phyloP scores from a whole-genome alignment of 2,329 filamentous ascomycete species.

The Verticillium nonalfalfae region DNA sequence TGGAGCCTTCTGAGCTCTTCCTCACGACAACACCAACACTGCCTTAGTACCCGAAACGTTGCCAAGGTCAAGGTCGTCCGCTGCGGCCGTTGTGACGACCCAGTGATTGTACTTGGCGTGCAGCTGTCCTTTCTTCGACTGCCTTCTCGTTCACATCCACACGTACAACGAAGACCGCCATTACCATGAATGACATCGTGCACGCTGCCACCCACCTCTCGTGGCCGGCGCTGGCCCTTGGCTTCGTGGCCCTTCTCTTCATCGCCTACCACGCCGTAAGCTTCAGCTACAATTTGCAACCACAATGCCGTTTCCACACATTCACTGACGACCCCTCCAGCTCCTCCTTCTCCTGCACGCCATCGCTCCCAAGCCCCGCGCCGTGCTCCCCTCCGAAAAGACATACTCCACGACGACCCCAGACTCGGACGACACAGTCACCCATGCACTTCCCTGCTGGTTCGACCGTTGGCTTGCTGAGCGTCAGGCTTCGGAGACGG shows the following conservation, averaged over 20 bases:
- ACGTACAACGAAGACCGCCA: not conserved
- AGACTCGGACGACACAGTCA: slow-evolving; percentile 41
- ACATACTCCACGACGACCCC: slow-evolving; percentile 71
- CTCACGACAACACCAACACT: not conserved
- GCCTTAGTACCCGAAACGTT: too few relatives aligned
- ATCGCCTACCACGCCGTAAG: not conserved
- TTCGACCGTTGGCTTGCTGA: slow-evolving; percentile 67
- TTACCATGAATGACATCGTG: not conserved
- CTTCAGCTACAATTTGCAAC: not conserved
- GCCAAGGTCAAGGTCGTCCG: not conserved
- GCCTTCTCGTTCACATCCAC: not conserved
- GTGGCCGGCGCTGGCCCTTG: not conserved
- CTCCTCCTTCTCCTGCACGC: slow-evolving; percentile 63
- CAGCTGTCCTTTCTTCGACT: not conserved
- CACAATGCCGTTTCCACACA: too few relatives aligned
- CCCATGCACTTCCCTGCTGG: slow-evolving; percentile 73
- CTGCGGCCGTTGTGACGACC: not conserved
- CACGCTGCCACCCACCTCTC: not conserved
- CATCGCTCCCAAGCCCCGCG: slow-evolving; percentile 75
- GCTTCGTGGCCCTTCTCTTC: not conserved
- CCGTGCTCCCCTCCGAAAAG: slow-evolving; percentile 72
- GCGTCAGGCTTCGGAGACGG: slow-evolving; percentile 42
- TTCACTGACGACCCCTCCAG: slow-evolving; percentile 13
- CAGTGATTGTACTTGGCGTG: not conserved
- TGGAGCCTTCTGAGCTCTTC: not conserved